Base-by-base conservation (phyloP, 176 grass and related monocot species). In the Oryza rufipogon region DNA sequence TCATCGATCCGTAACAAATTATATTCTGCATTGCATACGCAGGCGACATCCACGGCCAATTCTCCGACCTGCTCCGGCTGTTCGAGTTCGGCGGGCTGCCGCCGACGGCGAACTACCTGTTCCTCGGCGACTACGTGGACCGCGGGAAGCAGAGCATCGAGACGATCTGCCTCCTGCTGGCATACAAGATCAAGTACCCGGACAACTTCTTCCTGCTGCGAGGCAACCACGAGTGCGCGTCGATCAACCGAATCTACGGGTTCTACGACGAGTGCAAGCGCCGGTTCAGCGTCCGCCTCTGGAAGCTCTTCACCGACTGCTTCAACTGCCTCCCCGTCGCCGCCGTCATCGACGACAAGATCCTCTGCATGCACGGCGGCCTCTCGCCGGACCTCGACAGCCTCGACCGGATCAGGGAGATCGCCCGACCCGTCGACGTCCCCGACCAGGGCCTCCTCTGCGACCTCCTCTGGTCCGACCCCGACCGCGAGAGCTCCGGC, bases 191-290 rank as follows among this genome's bases (percentile, higher is more conserved):
- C 85, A 84, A 75, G 84, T 83, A 87, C 74, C 85, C 85, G 4
- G 85, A 92, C 66, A 88, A 92, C 80, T 81, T 92, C 83, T 95
- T 95, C 83, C 85, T 92, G 3, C 83, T 95, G 1, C 71, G 85
- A 1, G 90, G 93, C 20, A 95, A 95, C 90, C 93, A 95, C 71
- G 90, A 95, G 70, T 88, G 85, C 47, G 90, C 90, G 9, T 95
- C 90, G 48, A 92, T 95, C 69, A 92, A 92, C 79, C 81, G 92
- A 65, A 94, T 94, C 87, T 92, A 94, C 23, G 92, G 92, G 46
- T 91, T 94, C 87, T 94, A 94, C 56, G 90, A 92, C 47, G 92
- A 90, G 81, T 92, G 92, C 92, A 94, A 94, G 87, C 92, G 90
- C 58, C 85, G 90, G 4, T 91, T 88, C 87, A 94, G 87, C 69